Conservation (phyloP, 2,329 filamentous ascomycete genomes). For the Tolypocladium sp. region DNA sequence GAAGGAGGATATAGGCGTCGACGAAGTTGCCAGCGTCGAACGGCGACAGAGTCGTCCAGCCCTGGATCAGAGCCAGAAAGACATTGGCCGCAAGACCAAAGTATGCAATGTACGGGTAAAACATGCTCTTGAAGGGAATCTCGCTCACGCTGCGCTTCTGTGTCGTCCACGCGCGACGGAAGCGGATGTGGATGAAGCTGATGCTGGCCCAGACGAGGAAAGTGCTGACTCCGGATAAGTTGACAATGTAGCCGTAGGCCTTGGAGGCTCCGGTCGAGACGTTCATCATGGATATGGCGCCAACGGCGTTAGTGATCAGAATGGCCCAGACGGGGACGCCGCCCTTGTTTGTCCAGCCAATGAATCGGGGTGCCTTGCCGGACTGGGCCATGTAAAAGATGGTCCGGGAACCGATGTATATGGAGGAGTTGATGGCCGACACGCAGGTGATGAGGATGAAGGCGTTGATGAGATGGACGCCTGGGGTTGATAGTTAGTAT, state of each 20-base stretch:
- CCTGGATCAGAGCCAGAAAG: conserved; percentile 52
- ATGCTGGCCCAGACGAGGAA: conserved; percentile 67
- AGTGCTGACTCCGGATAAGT: conserved; percentile 59
- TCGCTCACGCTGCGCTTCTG: conserved; percentile 47
- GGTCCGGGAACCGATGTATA: conserved; percentile 70
- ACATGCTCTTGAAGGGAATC: conserved; percentile 45
- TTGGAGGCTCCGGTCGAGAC: conserved; percentile 55
- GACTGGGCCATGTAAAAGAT: conserved; percentile 68
- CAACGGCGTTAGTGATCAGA: conserved; percentile 60
- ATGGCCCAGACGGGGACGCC: conserved; percentile 56
- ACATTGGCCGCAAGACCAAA: conserved; percentile 48
- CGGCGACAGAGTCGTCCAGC: conserved; percentile 50
- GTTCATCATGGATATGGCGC: conserved; percentile 68
- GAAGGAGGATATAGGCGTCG: conserved; percentile 53
- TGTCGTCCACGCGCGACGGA: conserved; percentile 51
- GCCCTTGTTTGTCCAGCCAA: conserved; percentile 57
- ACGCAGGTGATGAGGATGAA: conserved; percentile 68
- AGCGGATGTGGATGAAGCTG: conserved; percentile 62
- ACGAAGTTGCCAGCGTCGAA: conserved; percentile 52
- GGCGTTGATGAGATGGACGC: conserved; percentile 66
- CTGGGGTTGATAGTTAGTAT: conserved; percentile 8
- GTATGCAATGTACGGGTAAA: conserved; percentile 50
- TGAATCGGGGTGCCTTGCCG: conserved; percentile 59
- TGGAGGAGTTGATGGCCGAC: conserved; percentile 63
- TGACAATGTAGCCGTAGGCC: conserved; percentile 62